A percentile compares a stretch with the other conserved stretches of the same genome.
Evolutionary conservation across 495 filamentous ascomycete species (phyloP).

Genomic region (Apiosordaria backusii): DNA sequence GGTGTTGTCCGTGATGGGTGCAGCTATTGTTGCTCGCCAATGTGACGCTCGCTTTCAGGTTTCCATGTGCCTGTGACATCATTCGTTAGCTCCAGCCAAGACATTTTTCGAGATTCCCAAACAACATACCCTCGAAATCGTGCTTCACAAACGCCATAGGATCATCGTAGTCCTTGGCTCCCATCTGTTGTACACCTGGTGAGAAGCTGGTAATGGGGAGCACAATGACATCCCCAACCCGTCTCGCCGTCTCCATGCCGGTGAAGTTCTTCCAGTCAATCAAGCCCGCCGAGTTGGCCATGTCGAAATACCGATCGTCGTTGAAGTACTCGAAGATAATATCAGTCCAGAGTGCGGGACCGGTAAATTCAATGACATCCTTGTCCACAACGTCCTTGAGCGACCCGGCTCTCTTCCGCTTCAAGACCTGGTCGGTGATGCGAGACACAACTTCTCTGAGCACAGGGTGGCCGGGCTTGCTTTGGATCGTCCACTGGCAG

Average conservation of each 20-base stretch:
- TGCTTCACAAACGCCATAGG: constrained; percentile 98
- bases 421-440: constrained; percentile 77
- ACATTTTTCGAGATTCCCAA: not conserved
- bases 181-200: constrained; percentile 91
- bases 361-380: constrained; percentile 92
- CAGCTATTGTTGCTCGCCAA: constrained; percentile 39
- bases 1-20: constrained; percentile 5
- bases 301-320: constrained; percentile 83
- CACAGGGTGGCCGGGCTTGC: constrained; percentile 91
- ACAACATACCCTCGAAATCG: constrained; percentile 77
- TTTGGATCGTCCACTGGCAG: constrained; percentile 98
- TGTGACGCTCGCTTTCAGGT: constrained; percentile 63
- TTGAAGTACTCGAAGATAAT: constrained; percentile 90
- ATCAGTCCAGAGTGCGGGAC: constrained; percentile 94
- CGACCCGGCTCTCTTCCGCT: constrained; percentile 64
- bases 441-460: constrained; percentile 81
- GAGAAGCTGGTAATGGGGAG: constrained; percentile 97
- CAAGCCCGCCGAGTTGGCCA: constrained; percentile 62
- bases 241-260: constrained; percentile 73
- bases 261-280: constrained; percentile 90
- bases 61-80: constrained; percentile 69
- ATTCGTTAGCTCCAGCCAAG: not conserved
- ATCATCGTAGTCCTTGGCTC: constrained; percentile 82
- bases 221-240: constrained; percentile 90
- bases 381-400: constrained; percentile 66